Percentiles rank a stretch among this genome's conserved stretches.
Conservation (phyloP, 148 eudicot genomes). For the Camellia lanceoleosa region DNA sequence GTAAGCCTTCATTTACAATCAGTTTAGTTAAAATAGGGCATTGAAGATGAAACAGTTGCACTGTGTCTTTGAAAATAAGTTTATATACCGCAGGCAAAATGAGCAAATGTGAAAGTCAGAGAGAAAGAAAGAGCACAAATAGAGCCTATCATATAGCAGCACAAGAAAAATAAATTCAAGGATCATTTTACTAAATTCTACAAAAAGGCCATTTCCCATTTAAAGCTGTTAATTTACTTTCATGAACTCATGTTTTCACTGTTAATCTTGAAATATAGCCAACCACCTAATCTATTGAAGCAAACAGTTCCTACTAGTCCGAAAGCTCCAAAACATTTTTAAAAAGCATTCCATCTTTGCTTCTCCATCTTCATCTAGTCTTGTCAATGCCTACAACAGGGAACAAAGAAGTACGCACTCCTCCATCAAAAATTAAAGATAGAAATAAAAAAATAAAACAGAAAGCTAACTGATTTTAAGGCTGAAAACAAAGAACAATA, state of each 20-base stretch:
- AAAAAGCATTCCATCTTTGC: constrained; percentile 45
- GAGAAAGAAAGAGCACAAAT: background rate
- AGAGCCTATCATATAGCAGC: background rate
- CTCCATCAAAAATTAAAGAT: constrained; percentile 33
- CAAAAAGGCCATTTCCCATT: no score
- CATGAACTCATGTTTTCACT: constrained; percentile 11
- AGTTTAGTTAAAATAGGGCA: background rate
- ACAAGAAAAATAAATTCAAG: background rate
- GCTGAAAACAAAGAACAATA: background rate
- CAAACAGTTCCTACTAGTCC: background rate
- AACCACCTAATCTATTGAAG: background rate
- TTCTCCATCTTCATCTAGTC: constrained; percentile 79
- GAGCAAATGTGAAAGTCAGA: background rate
- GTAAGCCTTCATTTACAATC: constrained; percentile 28
- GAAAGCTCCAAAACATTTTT: constrained; percentile 12
- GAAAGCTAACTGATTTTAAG: constrained; percentile 18
- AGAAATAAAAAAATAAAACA: constrained; percentile 10
- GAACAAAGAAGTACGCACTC: constrained; percentile 38
- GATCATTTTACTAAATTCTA: no score
- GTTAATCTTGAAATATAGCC: background rate
- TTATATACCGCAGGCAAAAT: background rate
- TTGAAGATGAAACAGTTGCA: background rate
- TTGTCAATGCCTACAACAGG: constrained; percentile 69
- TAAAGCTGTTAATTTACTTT: no score
- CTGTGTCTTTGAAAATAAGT: background rate